Conservation (phyloP, 768 basidiomycete genomes). For the Suillus subaureus region DNA sequence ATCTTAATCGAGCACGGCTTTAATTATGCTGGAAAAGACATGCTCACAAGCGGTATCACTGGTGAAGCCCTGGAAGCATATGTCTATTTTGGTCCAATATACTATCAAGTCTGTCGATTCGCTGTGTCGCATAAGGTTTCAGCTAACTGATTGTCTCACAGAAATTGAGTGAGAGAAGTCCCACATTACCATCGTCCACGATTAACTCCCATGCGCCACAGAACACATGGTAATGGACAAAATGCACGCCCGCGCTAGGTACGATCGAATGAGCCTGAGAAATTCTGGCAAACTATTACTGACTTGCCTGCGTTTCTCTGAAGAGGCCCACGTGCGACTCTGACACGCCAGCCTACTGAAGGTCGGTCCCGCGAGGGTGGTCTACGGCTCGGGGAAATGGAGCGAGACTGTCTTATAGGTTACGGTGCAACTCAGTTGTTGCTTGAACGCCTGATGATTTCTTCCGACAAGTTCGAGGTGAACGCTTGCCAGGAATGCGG, state of each 20-base stretch:
- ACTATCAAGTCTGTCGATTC: constrained; percentile 75
- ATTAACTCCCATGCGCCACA: constrained; percentile 33
- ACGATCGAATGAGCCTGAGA: constrained; percentile 26
- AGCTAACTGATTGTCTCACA: constrained; percentile 32
- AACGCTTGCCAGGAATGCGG: constrained; percentile 96
- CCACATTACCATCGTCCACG: constrained; percentile 4
- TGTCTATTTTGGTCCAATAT: constrained; percentile 98
- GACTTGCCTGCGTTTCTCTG: constrained; percentile 8
- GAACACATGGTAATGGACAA: constrained; percentile 99
- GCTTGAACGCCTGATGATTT: constrained; percentile 98
- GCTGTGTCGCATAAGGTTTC: constrained; percentile 13
- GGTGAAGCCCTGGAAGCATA: constrained; percentile 96
- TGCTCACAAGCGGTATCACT: constrained; percentile 97
- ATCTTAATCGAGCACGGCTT: constrained; percentile 95
- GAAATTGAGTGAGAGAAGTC: constrained; percentile 83
- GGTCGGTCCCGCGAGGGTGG: constrained; percentile 98
- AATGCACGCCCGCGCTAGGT: constrained; percentile 99
- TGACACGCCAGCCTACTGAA: constrained; percentile 98
- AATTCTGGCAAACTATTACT: constrained; percentile 13
- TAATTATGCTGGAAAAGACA: constrained; percentile 98
- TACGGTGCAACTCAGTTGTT: constrained; percentile 98
- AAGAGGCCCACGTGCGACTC: constrained; percentile 93
- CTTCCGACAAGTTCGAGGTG: constrained; percentile 97
- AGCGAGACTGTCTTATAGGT: constrained; percentile 96
- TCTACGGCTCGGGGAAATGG: constrained; percentile 97